Evolutionary conservation across 768 basidiomycete genomes (phyloP), one percentile per base, ranked within the genome.

Genomic region (Trametes sanguinea): DNA sequence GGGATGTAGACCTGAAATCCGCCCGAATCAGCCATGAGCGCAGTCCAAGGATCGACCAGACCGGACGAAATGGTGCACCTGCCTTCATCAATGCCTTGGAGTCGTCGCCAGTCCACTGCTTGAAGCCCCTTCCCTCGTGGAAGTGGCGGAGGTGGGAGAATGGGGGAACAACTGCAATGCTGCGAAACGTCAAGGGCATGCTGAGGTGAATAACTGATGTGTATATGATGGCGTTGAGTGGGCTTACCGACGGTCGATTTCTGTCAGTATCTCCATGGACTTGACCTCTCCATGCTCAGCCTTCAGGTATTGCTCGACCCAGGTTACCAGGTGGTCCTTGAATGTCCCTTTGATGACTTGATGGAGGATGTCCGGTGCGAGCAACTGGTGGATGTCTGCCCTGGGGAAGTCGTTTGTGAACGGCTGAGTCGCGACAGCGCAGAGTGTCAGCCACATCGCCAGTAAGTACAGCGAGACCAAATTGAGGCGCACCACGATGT

Each of bases 51-150:
- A 3, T 8, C 16, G 35, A 32, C 40, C 13, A 33, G 14, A 33
- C 40, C 3, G 4, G 7, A 16, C 35, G 45, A 45, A 16, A 45
- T 14, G 30, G 3, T 17, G 29, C 2, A 54, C 43, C 9, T 27
- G 69, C 71, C 65, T 72, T 72, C 69, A 72, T 72, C 13, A 72
- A 40, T 1, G 62, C 71, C 52, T 71, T 71, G 0, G 68, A 71
- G 47, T 72, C 70, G 39, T 72, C 64, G 2, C 68, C 71, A 2
- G 69, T 72, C 70, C 70, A 72, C 30, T 70, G 70, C 43, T 69
- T 70, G 65, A 70, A 71, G 32, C 57, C 54, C 3, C 70, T 57
- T 1, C 70, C 70, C 22, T 71, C 46, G 6, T 51, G 64, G 54
- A 71, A 71, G 11, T 51, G 54, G 1, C 67, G 56, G 10, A 71